These are phyloP conservation scores for Aureobasidium leucospermi DNA, from an alignment of 2,329 filamentous ascomycete genomes.

Conservation along the genomic window DNA sequence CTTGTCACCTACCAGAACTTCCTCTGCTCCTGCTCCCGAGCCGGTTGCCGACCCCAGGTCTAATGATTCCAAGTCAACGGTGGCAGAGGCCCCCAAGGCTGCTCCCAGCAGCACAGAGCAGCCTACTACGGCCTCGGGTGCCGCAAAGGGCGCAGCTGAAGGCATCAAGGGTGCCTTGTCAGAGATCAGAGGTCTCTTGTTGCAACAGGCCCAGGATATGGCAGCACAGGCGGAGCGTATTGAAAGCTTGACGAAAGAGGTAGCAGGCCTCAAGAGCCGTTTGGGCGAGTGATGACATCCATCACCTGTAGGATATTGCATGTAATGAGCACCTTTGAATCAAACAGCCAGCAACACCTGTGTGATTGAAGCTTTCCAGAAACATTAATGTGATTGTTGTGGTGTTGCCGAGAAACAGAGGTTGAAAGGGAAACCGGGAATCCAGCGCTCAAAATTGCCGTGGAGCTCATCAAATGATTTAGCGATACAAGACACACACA, in stretches of 20 bases:
- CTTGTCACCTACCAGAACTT: slow-evolving; percentile 19
- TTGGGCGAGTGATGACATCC: slow-evolving; percentile 38
- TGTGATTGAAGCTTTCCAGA: too few species aligned
- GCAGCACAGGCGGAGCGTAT: slow-evolving; percentile 64
- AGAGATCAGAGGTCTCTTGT: slow-evolving; percentile 70
- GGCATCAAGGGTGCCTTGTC: slow-evolving; percentile 59
- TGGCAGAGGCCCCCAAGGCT: slow-evolving; percentile 1
- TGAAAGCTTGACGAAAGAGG: slow-evolving; percentile 67
- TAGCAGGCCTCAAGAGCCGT: slow-evolving; percentile 74
- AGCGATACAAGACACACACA: too few species aligned
- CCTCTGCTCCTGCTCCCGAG: slow-evolving; percentile 23
- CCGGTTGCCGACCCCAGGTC: slow-evolving; percentile 8
- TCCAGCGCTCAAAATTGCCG: too few species aligned
- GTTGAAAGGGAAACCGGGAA: too few species aligned
- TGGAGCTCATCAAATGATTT: too few species aligned
- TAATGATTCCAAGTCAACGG: slow-evolving; percentile 17
- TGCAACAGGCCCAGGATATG: slow-evolving; percentile 35
- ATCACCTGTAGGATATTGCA: background rate
- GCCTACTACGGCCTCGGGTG: slow-evolving; percentile 20
- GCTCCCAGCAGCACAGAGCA: slow-evolving; percentile 13
- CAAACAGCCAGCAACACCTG: background rate
- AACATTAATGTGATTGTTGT: too few species aligned
- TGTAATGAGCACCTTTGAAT: background rate
- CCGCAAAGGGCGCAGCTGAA: slow-evolving; percentile 40
- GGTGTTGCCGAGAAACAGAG: too few species aligned